phyloP scores from a whole-genome alignment of 2,329 filamentous ascomycete species.

The Xylaria sp. region DNA sequence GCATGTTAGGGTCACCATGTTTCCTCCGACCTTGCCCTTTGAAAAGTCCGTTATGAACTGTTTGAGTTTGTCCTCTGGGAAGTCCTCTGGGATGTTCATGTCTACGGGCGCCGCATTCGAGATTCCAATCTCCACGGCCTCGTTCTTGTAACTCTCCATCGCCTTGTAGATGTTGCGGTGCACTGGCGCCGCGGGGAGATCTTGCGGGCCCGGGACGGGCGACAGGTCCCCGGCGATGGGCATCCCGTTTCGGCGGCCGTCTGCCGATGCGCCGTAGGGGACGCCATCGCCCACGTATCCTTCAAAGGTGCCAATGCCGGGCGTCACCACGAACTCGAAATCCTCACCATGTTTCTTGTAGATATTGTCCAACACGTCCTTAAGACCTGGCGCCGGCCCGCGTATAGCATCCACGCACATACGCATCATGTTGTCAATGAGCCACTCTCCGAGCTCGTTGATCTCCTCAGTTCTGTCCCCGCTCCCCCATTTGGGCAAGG shows the following conservation, averaged over 20 bases:
- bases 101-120: conserved; percentile 43
- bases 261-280: conserved; percentile 40
- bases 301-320: conserved; percentile 42
- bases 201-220: conserved; percentile 38
- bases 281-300: conserved; percentile 42
- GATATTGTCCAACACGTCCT: conserved; percentile 34
- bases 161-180: conserved; percentile 40
- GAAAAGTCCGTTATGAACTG: conserved; percentile 36
- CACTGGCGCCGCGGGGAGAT: conserved; percentile 33
- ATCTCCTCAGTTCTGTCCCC: conserved; percentile 34
- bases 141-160: conserved; percentile 27
- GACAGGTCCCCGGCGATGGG: conserved; percentile 42
- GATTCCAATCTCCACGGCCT: conserved; percentile 35
- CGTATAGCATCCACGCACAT: conserved; percentile 32
- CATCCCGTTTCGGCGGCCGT: conserved; percentile 39
- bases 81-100: conserved; percentile 43
- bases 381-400: conserved; percentile 28
- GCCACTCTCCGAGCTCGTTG: conserved; percentile 35
- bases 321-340: conserved; percentile 41
- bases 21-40: conserved; percentile 39
- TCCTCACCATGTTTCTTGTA: conserved; percentile 31
- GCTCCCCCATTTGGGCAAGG: conserved; percentile 41
- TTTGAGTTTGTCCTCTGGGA: conserved; percentile 36
- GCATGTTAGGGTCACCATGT: conserved; percentile 41
- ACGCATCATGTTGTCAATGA: conserved; percentile 35